phyloP scores from a whole-genome alignment of 2,329 filamentous ascomycete genomes.

The Microdochium paspali region DNA sequence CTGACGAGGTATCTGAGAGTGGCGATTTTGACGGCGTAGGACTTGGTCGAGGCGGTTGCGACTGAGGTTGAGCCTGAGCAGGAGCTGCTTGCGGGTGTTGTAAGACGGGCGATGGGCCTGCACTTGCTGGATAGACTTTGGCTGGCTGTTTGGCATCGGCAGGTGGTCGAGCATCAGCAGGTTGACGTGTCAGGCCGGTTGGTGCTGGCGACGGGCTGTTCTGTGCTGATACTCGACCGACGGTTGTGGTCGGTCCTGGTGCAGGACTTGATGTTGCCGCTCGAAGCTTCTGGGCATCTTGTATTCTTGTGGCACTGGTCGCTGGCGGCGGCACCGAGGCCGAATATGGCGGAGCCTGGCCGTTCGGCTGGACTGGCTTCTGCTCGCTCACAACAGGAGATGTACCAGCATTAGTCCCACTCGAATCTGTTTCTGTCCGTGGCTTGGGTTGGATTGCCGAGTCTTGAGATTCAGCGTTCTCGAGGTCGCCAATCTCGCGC shows the following conservation, averaged over 20 bases:
- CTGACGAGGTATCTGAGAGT: slow-evolving; percentile 10
- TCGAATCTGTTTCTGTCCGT: slow-evolving; percentile 7
- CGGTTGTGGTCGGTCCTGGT: slow-evolving; percentile 8
- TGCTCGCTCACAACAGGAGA: slow-evolving; percentile 6
- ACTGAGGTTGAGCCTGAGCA: slow-evolving; percentile 19
- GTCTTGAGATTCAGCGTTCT: too few relatives aligned
- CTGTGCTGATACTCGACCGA: slow-evolving; percentile 14
- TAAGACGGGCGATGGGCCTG: slow-evolving; percentile 20
- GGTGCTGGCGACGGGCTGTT: slow-evolving; percentile 13
- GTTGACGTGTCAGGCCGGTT: slow-evolving; percentile 7
- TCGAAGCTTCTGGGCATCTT: slow-evolving; percentile 3
- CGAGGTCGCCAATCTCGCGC: slow-evolving; percentile 59
- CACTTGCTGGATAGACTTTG: slow-evolving; percentile 7
- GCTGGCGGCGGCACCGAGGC: slow-evolving; percentile 4
- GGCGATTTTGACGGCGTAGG: slow-evolving; percentile 14
- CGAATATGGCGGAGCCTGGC: slow-evolving; percentile 9
- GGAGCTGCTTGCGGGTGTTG: slow-evolving; percentile 27
- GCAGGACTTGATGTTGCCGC: slow-evolving; percentile 5
- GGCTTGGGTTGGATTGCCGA: slow-evolving; percentile 12
- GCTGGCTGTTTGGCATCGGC: slow-evolving; percentile 15
- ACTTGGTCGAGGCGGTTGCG: slow-evolving; percentile 12
- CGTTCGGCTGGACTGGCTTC: slow-evolving; percentile 9
- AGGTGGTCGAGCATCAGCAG: slow-evolving; percentile 13
- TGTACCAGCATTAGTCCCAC: slow-evolving; percentile 2
- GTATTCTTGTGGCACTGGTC: slow-evolving; percentile 1